A percentile compares a stretch with the other conserved stretches of the same genome.
phyloP scores from a whole-genome alignment of 2,329 filamentous ascomycete genomes.

The Arachnomyces sp. region DNA sequence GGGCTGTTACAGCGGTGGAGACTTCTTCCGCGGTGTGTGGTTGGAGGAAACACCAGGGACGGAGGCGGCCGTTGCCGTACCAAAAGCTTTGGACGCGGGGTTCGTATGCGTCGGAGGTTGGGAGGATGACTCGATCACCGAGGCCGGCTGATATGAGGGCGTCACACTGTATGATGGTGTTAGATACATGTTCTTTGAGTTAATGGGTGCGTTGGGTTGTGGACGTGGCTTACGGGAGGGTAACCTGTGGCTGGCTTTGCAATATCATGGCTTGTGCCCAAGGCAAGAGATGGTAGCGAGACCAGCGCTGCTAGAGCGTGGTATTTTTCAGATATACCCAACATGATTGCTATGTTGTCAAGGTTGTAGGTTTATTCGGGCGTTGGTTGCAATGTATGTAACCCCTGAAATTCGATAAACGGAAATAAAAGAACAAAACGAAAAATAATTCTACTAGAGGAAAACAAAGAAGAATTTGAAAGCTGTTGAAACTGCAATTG shows the following conservation, averaged over 20 bases:
- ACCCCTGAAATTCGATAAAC: no score
- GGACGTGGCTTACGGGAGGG: no score
- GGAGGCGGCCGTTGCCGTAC: neutral
- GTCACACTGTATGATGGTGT: constrained; percentile 7
- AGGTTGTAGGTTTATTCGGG: neutral
- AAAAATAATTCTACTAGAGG: no score
- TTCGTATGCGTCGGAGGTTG: constrained; percentile 9
- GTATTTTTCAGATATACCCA: neutral
- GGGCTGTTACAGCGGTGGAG: constrained; percentile 6
- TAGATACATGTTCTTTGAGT: neutral
- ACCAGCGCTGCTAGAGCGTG: neutral
- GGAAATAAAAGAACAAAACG: no score
- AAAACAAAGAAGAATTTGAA: no score
- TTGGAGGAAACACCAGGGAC: constrained; percentile 16
- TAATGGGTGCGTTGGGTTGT: no score
- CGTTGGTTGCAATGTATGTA: no score
- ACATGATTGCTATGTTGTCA: neutral
- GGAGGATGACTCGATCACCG: constrained; percentile 6
- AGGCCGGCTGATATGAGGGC: constrained; percentile 8
- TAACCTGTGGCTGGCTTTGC: no score
- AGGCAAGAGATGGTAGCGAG: no score
- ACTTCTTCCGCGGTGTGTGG: constrained; percentile 15
- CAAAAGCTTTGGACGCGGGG: constrained; percentile 7
- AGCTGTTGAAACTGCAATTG: no score
- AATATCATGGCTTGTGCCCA: no score